Conservation (phyloP, 2,329 filamentous ascomycete species). For the Cyphellophora attinorum region DNA sequence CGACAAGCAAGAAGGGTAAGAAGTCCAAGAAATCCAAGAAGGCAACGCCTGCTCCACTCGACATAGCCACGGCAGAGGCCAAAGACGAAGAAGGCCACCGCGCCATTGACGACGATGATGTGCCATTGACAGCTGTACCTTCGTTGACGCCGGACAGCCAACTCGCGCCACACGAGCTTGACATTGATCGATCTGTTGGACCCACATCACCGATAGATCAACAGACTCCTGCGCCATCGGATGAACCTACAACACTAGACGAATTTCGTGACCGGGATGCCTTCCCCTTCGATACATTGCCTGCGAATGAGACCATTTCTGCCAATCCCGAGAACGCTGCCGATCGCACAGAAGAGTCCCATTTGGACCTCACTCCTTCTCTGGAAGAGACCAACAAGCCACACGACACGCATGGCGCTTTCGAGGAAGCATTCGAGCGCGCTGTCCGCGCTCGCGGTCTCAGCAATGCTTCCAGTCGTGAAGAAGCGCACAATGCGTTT, state of each 20-base stretch:
- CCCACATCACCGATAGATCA: too few species aligned
- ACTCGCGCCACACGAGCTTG: too few species aligned
- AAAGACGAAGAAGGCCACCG: neutral
- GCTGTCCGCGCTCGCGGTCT: conserved; percentile 14
- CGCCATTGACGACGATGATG: neutral
- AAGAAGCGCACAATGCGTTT: conserved; percentile 12
- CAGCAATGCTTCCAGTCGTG: conserved; percentile 7
- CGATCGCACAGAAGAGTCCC: neutral
- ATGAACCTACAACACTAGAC: neutral
- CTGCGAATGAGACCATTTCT: neutral
- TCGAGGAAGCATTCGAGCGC: conserved; percentile 15
- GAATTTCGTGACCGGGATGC: neutral
- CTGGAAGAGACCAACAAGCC: neutral
- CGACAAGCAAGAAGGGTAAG: conserved; percentile 5
- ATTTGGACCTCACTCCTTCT: neutral
- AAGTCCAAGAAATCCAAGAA: conserved; percentile 8
- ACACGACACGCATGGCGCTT: conserved; percentile 5
- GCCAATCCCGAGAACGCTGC: neutral
- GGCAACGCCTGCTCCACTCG: conserved; percentile 2
- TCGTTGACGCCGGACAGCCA: neutral
- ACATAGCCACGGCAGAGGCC: neutral
- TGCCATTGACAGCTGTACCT: conserved; percentile 1
- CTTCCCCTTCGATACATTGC: neutral
- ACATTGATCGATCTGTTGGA: too few species aligned
- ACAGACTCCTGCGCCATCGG: neutral